Base-by-base conservation (phyloP, 148 eudicot species). In the Oxyria digyna region DNA sequence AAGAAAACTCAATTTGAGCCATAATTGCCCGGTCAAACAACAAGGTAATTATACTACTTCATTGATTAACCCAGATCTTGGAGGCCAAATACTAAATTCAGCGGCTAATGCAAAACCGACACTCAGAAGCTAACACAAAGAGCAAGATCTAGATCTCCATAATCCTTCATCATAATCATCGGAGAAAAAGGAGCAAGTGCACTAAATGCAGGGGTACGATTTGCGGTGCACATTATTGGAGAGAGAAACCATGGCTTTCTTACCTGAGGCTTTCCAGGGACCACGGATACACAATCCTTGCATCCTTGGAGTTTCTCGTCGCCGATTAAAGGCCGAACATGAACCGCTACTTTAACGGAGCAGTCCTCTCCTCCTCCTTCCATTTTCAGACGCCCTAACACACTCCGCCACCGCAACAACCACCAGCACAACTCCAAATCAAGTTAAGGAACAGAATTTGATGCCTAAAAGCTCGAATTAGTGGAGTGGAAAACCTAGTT, bases 261-360 rank as follows among this genome's bases (percentile, higher is more conserved):
- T 72, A 93, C 98, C 98, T 94, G 98, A 74, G 96, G 97, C 54
- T 94, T 90, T 3, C 87, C 90, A 40, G 80, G 76, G 66, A 81
- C 89, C 67, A 94, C 84, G 21, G 89, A 55, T 43, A 94, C 98
- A 71, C 98, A 94, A 72, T 94, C 97, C 66, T 86, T 80, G 79
- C 98, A 94, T 1, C 97, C 98, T 67, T 94, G 97, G 54, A 94
- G 83, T 70, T 77, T 80, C 74, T 94, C 98, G 74, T 94, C 98
- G 41, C 90, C 97, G 72, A 94, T 87, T 4, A 94, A 82, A 3
- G 98, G 98, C 48, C 98, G 75, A 15, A 94, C 78, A 59, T 94
- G 96, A 67, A 94, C 95, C 0, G 97, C 98, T 1, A 94, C 98
- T 72, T 94, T 94, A 1, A 94, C 98, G 62, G 86, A 85, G 73